Conservation (phyloP, 192 early-diverging fungal genomes). For the Backusella sp. region DNA sequence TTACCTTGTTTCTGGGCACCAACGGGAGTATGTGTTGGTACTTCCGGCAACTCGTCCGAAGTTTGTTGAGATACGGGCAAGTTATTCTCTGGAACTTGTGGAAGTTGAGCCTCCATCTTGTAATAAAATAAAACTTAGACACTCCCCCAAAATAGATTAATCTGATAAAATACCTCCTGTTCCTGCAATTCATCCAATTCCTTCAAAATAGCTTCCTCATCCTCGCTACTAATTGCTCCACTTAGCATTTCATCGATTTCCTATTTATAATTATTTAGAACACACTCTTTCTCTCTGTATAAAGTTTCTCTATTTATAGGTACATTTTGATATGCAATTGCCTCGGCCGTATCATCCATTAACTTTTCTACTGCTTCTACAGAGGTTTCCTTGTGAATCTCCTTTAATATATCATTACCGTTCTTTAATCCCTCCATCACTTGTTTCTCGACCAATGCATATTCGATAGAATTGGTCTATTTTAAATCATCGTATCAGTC, state of each 20-base stretch:
- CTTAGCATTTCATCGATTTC: slow-evolving; percentile 83
- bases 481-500: neutral
- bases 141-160: neutral
- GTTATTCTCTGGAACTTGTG: slow-evolving; percentile 16
- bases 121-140: neutral
- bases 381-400: slow-evolving; percentile 83
- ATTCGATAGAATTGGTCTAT: slow-evolving; percentile 85
- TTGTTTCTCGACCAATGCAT: slow-evolving; percentile 88
- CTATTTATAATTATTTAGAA: slow-evolving; percentile 25
- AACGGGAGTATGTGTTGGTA: neutral
- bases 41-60: neutral
- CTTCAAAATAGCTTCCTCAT: slow-evolving; percentile 81
- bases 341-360: slow-evolving; percentile 96
- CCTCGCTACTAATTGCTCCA: slow-evolving; percentile 72
- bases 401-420: slow-evolving; percentile 84
- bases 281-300: neutral
- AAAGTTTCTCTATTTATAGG: neutral
- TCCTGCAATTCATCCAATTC: slow-evolving; percentile 75
- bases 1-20: neutral
- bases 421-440: slow-evolving; percentile 80
- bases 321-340: slow-evolving; percentile 93
- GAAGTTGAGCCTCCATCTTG: slow-evolving; percentile 22
- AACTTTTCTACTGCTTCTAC: slow-evolving; percentile 90
- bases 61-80: neutral
- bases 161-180: slow-evolving; percentile 29